Evolutionary conservation across 768 basidiomycete genomes (phyloP).

Genomic region (Chalciporus piperatus): DNA sequence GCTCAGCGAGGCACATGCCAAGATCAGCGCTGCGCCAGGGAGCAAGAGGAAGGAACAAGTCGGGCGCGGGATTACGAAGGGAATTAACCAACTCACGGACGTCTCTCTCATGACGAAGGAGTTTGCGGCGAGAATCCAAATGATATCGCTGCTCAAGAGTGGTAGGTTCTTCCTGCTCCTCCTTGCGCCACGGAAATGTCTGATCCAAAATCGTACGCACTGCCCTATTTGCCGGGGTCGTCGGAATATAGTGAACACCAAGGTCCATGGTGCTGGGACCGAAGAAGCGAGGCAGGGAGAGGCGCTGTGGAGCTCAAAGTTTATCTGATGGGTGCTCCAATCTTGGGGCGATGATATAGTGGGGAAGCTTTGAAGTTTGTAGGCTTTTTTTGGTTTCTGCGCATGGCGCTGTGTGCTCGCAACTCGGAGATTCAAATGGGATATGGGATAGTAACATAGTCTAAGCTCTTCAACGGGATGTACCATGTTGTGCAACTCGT

Average conservation of each 20-base stretch:
- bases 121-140: slow-evolving; percentile 52
- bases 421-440: neutral
- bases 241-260: slow-evolving; percentile 39
- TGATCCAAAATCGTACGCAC: neutral
- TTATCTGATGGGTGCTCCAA: slow-evolving; percentile 33
- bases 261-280: slow-evolving; percentile 45
- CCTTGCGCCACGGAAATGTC: neutral
- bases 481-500: neutral
- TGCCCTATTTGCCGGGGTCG: neutral
- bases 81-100: slow-evolving; percentile 49
- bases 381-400: neutral
- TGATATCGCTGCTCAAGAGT: slow-evolving; percentile 50
- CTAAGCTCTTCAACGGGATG: neutral
- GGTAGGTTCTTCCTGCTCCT: slow-evolving; percentile 33
- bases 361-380: neutral
- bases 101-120: slow-evolving; percentile 51
- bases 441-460: neutral
- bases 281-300: slow-evolving; percentile 50
- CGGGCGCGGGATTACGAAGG: slow-evolving; percentile 49
- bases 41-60: slow-evolving; percentile 39
- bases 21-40: slow-evolving; percentile 14
- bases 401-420: no score
- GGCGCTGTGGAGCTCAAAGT: slow-evolving; percentile 52
- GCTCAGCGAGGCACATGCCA: slow-evolving; percentile 42
- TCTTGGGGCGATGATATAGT: neutral